Evolutionary conservation across 1,139 yeast species (phyloP).

Genomic region (Saccharomyces hybrid): DNA sequence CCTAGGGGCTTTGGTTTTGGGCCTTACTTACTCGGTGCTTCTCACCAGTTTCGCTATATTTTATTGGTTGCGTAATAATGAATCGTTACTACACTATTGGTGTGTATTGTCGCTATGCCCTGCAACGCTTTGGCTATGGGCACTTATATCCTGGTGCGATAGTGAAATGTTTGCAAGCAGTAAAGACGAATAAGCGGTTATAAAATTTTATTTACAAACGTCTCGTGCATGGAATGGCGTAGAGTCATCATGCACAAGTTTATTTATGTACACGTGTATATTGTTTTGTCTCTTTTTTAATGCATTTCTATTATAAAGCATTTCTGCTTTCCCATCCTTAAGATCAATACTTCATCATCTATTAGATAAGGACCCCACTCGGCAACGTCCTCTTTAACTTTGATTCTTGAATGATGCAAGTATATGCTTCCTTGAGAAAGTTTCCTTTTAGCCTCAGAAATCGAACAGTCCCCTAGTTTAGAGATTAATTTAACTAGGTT

Average conservation of each 20-base stretch:
- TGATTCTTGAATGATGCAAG: conserved; percentile 53
- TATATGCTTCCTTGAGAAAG: conserved; percentile 68
- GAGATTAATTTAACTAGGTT: conserved; percentile 30
- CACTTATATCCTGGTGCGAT: conserved; percentile 26
- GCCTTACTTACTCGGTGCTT: conserved; percentile 6
- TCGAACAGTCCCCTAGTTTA: conserved; percentile 37
- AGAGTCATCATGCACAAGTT: conserved; percentile 4
- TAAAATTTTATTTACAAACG: neutral
- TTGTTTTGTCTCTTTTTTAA: conserved; percentile 6
- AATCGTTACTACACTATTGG: conserved; percentile 18
- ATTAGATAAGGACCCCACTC: conserved; percentile 47
- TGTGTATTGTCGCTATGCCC: conserved; percentile 19
- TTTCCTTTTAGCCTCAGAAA: conserved; percentile 55
- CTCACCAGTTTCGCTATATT: conserved; percentile 4
- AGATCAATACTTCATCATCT: conserved; percentile 53
- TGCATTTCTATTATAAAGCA: conserved; percentile 48
- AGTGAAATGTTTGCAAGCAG: conserved; percentile 25
- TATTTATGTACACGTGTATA: conserved; percentile 3
- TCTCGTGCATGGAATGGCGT: neutral
- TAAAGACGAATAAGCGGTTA: conserved; percentile 9
- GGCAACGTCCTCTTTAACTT: conserved; percentile 38
- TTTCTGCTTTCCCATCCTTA: conserved; percentile 70
- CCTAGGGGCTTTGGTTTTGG: conserved; percentile 7
- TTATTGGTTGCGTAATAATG: conserved; percentile 9
- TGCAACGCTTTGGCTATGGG: conserved; percentile 25